Base-by-base conservation (phyloP, 2,329 filamentous ascomycete genomes). In the Fusarium penzigii region DNA sequence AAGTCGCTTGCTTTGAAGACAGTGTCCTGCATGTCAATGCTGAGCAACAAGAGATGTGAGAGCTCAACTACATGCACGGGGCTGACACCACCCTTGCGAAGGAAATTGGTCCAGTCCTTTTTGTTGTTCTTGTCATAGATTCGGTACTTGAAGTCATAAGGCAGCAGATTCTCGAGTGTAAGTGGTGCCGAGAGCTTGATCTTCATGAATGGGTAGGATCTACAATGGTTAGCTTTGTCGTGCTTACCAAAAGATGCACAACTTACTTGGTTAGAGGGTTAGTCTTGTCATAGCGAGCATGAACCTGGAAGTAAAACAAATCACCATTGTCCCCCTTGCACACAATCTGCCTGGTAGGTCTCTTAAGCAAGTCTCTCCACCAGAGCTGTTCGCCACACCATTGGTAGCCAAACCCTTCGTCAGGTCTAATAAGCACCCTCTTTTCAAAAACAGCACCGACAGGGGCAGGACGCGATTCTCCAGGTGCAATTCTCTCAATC, bases 111-210 rank as follows among this genome's bases (percentile, higher is more conserved):
- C 94, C 94, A 99, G 69, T 99, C 94, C 69, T 95, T 96, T 78
- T 93, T 95, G 0, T 92, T 97, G 70, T 96, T 95, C 76, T 95
- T 97, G 76, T 99, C 94, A 67, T 97, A 99, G 49, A 99, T 97
- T 49, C 93, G 86, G 71, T 99, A 99, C 72, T 99, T 97, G 84
- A 99, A 99, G 72, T 99, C 94, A 68, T 94, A 97, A 0, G 94
- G 94, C 38, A 99, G 75, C 41, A 99, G 76, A 61, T 99, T 99
- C 70, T 99, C 93, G 5, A 99, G 81, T 45, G 96, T 93, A 13
- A 99, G 85, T 0, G 95, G 94, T 1, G 94, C 93, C 20, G 91
- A 96, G 3, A 99, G 82, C 61, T 92, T 90, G 59, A 99, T 81
- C 53, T 86, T 87, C 94, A 99, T 97, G 70, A 94, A 94, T 0